Base-by-base conservation (phyloP, 73 alveolate species). In the Paramecium sexaurelia region DNA sequence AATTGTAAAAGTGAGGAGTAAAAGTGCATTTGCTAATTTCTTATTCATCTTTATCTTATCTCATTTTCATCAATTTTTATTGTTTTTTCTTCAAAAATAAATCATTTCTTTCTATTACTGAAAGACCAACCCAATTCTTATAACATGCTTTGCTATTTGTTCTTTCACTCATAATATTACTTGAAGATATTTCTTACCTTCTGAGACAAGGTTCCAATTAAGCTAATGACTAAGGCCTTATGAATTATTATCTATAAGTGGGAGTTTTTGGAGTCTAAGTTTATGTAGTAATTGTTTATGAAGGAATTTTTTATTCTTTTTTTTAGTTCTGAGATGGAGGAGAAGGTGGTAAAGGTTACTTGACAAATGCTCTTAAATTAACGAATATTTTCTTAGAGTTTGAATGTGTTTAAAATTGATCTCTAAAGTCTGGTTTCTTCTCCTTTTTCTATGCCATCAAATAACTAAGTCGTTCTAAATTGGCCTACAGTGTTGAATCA, bases 401-500 rank as follows among this genome's bases (percentile, higher is more conserved):
- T n/a, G 86, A n/a, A 27, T 29, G 56, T 33, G 35, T 37, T 33
- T 27, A 24, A 71, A n/a, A 71, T 71, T 71, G 56, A 19, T 71
- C 37, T 71, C 86, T 33, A 19, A 36, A 36, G 35, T 71, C 86
- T 15, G 86, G 56, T 71, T 71, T 35, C 35, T 71, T 71, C 56
- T 71, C 55, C 20, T 71, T 37, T 33, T 71, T 71, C 26, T 71
- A 7, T 9, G 57, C 86, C 55, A 71, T 71, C 86, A 71, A 71
- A 71, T 71, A 33, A 71, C 86, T 71, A 35, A 71, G 56, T 3
- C 86, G 55, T 71, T 71, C 86, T 19, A 71, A 40, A 71, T 71
- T 71, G 17, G 55, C 86, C 35, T 71, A 36, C 56, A 71, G 35
- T 7, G 86, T 71, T 61, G 39, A 61, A 61, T 61, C 83, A 61